A percentile compares a stretch with the other conserved stretches of the same genome.
These are phyloP conservation scores for Vitis riparia DNA, from an alignment of 164 flowering plant species.

Conservation along the genomic window DNA sequence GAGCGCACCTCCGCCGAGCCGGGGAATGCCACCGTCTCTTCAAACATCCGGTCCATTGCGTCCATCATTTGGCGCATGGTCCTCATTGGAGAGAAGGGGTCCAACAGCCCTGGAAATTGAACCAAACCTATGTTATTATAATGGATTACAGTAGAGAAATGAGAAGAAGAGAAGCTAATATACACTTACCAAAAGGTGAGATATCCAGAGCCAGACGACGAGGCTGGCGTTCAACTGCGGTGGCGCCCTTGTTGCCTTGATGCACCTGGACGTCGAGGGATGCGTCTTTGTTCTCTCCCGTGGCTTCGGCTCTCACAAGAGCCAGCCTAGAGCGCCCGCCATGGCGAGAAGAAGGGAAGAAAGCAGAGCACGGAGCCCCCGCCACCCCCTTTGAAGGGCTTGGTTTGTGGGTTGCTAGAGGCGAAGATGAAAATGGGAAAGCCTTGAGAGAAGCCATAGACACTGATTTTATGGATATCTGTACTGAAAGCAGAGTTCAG, in stretches of 20 bases:
- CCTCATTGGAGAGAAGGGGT: slow-evolving; percentile 68
- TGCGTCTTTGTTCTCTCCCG: slow-evolving; percentile 30
- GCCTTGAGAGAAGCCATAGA: slow-evolving; percentile 7
- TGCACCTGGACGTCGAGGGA: slow-evolving; percentile 40
- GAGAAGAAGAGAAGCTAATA: background rate
- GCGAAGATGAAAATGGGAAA: slow-evolving; percentile 15
- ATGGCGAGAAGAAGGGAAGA: slow-evolving; percentile 19
- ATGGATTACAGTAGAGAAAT: background rate
- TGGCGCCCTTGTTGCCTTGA: slow-evolving; percentile 22
- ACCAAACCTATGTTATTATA: background rate
- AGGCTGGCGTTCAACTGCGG: slow-evolving; percentile 42
- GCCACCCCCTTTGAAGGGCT: background rate
- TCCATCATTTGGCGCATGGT: slow-evolving; percentile 81
- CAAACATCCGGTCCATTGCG: slow-evolving; percentile 74
- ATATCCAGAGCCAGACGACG: slow-evolving; percentile 39
- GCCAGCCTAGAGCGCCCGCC: slow-evolving; percentile 6
- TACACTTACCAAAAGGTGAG: slow-evolving; percentile 65
- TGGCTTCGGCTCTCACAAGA: slow-evolving; percentile 28
- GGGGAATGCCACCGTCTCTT: slow-evolving; percentile 44
- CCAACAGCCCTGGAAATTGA: slow-evolving; percentile 40
- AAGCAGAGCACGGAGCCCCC: slow-evolving; percentile 8
- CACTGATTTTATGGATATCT: too few species aligned
- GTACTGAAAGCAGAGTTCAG: too few species aligned
- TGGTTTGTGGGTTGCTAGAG: slow-evolving; percentile 8
- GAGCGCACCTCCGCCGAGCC: slow-evolving; percentile 36